Conservation (phyloP, 192 early-diverging fungal species). For the Podila clonocystis region DNA sequence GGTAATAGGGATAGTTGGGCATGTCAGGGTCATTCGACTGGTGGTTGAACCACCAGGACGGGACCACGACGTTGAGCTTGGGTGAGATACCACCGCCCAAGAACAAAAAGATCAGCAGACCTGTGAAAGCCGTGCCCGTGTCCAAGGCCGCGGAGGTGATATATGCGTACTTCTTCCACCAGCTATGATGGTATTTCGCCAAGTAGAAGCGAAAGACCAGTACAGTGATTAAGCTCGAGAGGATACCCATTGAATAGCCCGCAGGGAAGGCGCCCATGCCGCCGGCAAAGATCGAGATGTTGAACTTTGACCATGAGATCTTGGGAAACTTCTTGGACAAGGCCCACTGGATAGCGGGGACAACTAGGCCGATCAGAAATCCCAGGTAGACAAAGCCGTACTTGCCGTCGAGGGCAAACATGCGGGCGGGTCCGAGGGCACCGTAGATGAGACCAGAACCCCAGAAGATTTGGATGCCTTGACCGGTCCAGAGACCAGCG, state of each 20-base stretch:
- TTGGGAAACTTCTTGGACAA: slow-evolving; percentile 58
- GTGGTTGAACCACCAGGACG: slow-evolving; percentile 4
- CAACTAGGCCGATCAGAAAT: slow-evolving; percentile 57
- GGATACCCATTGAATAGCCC: slow-evolving; percentile 51
- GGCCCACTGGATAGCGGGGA: slow-evolving; percentile 62
- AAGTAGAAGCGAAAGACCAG: slow-evolving; percentile 64
- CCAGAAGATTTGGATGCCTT: slow-evolving; percentile 58
- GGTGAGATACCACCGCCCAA: slow-evolving; percentile 41
- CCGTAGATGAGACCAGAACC: slow-evolving; percentile 75
- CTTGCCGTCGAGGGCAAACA: slow-evolving; percentile 56
- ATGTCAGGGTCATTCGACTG: no score
- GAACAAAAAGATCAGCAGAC: slow-evolving; percentile 55
- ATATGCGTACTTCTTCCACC: slow-evolving; percentile 76
- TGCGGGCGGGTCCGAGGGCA: slow-evolving; percentile 67
- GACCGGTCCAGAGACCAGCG: slow-evolving; percentile 54
- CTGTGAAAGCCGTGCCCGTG: slow-evolving; percentile 57
- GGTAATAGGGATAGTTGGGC: no score
- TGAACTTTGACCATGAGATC: slow-evolving; percentile 51
- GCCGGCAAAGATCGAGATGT: slow-evolving; percentile 64
- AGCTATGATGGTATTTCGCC: slow-evolving; percentile 56
- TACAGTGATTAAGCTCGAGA: slow-evolving; percentile 20
- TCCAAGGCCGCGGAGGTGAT: slow-evolving; percentile 69
- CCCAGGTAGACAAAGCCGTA: slow-evolving; percentile 43
- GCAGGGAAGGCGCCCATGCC: slow-evolving; percentile 59
- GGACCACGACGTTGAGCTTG: not conserved